Evolutionary conservation across 805 yeast genomes (phyloP).

Genomic region (Cephaloascus fragrans): DNA sequence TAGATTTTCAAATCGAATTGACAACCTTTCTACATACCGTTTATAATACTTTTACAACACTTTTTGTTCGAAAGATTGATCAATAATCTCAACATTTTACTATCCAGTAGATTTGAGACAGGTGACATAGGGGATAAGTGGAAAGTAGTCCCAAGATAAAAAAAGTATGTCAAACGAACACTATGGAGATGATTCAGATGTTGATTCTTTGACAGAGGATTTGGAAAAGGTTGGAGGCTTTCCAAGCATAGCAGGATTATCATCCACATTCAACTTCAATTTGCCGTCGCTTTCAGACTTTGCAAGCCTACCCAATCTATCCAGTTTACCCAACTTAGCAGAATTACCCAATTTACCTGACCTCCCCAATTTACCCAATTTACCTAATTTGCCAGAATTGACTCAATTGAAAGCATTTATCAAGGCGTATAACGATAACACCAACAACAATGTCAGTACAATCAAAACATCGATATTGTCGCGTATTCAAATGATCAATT

Average conservation of each 20-base stretch:
- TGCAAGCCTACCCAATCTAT: conserved; percentile 12
- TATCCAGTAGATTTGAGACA: too few species aligned
- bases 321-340: conserved; percentile 13
- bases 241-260: conserved; percentile 1
- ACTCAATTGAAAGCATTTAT: conserved; percentile 8
- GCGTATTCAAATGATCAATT: conserved; percentile 29
- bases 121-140: too few species aligned
- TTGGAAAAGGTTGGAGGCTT: conserved; percentile 28
- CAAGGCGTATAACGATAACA: conserved; percentile 6
- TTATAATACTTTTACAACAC: too few species aligned
- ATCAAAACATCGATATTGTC: conserved; percentile 28
- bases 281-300: conserved; percentile 16
- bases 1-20: too few species aligned
- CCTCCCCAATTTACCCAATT: conserved; percentile 9
- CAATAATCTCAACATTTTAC: too few species aligned
- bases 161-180: too few species aligned
- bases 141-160: too few species aligned
- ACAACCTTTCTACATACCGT: too few species aligned
- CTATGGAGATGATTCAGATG: conserved; percentile 6
- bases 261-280: conserved; percentile 13
- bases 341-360: conserved; percentile 14
- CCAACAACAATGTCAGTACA: conserved; percentile 14
- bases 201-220: conserved; percentile 24
- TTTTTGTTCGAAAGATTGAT: too few species aligned
- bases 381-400: conserved; percentile 10